Evolutionary conservation across 306 rosid species (phyloP), one percentile per base, ranked within the genome.

Genomic region (Cucumis melo): DNA sequence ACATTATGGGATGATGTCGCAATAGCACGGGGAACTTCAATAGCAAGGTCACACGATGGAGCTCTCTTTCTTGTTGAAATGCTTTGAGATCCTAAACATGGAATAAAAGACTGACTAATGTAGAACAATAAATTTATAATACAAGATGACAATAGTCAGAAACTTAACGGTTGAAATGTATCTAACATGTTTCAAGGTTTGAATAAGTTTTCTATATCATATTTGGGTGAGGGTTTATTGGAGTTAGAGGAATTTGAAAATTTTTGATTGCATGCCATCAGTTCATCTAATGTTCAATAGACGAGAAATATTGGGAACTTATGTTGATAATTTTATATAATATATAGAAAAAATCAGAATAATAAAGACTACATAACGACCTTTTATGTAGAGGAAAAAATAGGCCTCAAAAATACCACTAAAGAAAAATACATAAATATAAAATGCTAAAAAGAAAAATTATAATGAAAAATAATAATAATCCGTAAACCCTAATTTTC

Each of bases 1-100:
- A 65, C 50, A 19, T 65, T 39, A 38, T 19, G 73, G 48, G 72
- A 36, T 64, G 72, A 34, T 17, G 5, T 36, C 16, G 80, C 75
- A 24, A 78, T 73, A 41, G 62, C 58, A 59, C 17, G 65, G 7
- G 55, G 6, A 36, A 44, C 2, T 67, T 76, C 86, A 79, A 73
- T 32, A 10, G 19, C 21, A 78, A 14, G 41, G 72, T 75, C 81
- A 38, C 77, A 63, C 19, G 79, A 55, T 12, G 76, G 42, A 38
- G 27, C 60, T 67, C 80, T 73, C 79, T 80, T 60, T 78, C 36
- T 78, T 16, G 61, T 21, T 51, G 57, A 42, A 66, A 46, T 51
- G 78, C 63, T 46, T 56, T 42, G 63, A 44, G 77, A 38, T 70
- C 87, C 78, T 54, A 78, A 42, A 77, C 78, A 83, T 41, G 44